Base-by-base conservation (phyloP, 257 asterid genomes). In the Nicotiana undulata region DNA sequence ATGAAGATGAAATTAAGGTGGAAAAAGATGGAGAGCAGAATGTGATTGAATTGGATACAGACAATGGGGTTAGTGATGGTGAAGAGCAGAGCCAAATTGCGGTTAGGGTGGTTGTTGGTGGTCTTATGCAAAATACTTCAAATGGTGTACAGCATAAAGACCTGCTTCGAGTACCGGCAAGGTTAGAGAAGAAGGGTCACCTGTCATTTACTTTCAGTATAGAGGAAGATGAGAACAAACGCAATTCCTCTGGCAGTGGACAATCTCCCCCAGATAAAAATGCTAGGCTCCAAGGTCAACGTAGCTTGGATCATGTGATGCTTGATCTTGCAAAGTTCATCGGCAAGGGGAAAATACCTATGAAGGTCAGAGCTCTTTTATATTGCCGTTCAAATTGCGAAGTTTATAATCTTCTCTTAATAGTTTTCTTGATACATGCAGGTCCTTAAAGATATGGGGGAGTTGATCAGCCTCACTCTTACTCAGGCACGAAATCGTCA, bases 371-470 rank as follows among this genome's bases (percentile, higher is more conserved):
- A 79, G 80, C 51, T 44, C 55, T 29, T 83, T 17, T 63, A 1
- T 63, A 28, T 37, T 40, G 61, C 32, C 61, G 5, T 63, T 63
- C 13, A 31, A 68, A 75, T 49, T 68, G 53, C 34, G 3, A 17
- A 8, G 55, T 1, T 79, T 5, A 17, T 44, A 26, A 46, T 79
- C 46, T 31, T 64, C 8, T 49, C 76, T 76, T 31, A 22, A 79
- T 79, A 3, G 53, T 75, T 32, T 66, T 32, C 4, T 56, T 76
- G 76, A 74, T 78, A 80, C 52, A 44, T 83, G 78, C 92, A 95
- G 99, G 98, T 93, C 81, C 97, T 93, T 74, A 92, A 88, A 84
- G 99, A 95, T 79, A 93, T 95, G 34, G 89, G 93, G 72, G 98
- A 91, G 80, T 79, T 93, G 83, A 82, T 95, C 82, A 90, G 88